A percentile compares a stretch with the other conserved stretches of the same genome.
These are phyloP conservation scores for Blastomyces gilchristii DNA, from an alignment of 2,329 filamentous ascomycete genomes.

Conservation along the genomic window DNA sequence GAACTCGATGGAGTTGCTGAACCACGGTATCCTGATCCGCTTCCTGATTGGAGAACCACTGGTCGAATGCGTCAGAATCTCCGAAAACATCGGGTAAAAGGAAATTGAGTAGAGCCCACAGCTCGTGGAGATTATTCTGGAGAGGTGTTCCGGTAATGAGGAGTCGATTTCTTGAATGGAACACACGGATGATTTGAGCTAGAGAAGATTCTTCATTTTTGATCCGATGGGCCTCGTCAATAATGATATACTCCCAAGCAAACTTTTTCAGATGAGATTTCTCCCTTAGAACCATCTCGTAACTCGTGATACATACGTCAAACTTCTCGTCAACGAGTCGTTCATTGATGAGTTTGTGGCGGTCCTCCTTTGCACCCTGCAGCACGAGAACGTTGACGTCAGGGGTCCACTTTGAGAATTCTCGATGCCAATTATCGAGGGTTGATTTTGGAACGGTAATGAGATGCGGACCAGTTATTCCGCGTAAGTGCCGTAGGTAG, in stretches of 20 bases:
- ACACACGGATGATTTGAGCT: constrained; percentile 90
- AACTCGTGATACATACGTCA: constrained; percentile 95
- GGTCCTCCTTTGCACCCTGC: constrained; percentile 91
- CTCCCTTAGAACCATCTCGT: constrained; percentile 96
- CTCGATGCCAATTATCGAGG: constrained; percentile 94
- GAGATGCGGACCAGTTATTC: constrained; percentile 81
- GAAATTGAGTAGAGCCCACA: constrained; percentile 97
- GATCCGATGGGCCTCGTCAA: constrained; percentile 96
- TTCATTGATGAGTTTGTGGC: constrained; percentile 76
- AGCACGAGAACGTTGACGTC: constrained; percentile 90
- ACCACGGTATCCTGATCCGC: constrained; percentile 92
- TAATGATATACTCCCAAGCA: constrained; percentile 99
- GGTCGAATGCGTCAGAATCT: constrained; percentile 90
- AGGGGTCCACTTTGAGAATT: constrained; percentile 88
- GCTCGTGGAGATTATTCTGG: constrained; percentile 94
- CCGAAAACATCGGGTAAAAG: constrained; percentile 96
- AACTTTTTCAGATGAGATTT: constrained; percentile 94
- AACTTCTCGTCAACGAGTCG: constrained; percentile 90
- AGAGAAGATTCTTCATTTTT: constrained; percentile 98
- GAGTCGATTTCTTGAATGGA: constrained; percentile 88
- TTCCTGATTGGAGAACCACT: constrained; percentile 90
- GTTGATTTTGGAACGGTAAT: constrained; percentile 93
- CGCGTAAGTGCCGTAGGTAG: constrained; percentile 83
- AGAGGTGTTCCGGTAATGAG: constrained; percentile 94
- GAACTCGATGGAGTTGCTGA: constrained; percentile 84